phyloP scores from a whole-genome alignment of 345 rosid genomes.

The Rhodamnia argentea region DNA sequence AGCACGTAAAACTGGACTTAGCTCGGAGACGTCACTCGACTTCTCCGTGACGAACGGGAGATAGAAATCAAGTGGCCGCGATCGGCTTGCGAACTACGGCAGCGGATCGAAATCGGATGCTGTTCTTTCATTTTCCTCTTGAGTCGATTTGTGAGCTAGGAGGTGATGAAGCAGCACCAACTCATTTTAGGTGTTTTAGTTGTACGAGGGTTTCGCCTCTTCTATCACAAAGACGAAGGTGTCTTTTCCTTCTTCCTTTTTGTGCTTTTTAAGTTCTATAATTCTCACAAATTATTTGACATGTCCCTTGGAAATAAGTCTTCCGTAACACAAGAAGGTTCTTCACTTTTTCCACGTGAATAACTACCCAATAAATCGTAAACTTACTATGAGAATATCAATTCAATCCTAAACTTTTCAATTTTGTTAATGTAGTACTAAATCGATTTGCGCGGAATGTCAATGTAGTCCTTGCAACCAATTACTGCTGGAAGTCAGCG shows the following conservation, averaged over 20 bases:
- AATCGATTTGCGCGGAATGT: no score
- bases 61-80: not conserved
- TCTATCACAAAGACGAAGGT: not conserved
- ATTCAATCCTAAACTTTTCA: no score
- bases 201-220: not conserved
- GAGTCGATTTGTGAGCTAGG: not conserved
- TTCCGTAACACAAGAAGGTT: not conserved
- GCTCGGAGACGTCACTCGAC: not conserved
- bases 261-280: not conserved
- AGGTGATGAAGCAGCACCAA: not conserved
- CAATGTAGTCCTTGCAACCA: no score
- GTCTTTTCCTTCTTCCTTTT: not conserved
- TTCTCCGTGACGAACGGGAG: not conserved
- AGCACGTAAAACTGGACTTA: not conserved
- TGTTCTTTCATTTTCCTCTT: not conserved
- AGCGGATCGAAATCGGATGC: not conserved
- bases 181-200: not conserved
- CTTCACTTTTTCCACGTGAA: no score
- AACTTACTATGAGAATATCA: no score
- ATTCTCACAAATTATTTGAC: not conserved
- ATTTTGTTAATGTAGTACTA: no score
- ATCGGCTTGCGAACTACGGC: not conserved
- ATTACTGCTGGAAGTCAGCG: no score
- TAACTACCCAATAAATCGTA: no score
- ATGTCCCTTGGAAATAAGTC: no score